These are phyloP conservation scores for Saccharomyces hybrid DNA, from an alignment of 1,139 yeast species.

Conservation along the genomic window DNA sequence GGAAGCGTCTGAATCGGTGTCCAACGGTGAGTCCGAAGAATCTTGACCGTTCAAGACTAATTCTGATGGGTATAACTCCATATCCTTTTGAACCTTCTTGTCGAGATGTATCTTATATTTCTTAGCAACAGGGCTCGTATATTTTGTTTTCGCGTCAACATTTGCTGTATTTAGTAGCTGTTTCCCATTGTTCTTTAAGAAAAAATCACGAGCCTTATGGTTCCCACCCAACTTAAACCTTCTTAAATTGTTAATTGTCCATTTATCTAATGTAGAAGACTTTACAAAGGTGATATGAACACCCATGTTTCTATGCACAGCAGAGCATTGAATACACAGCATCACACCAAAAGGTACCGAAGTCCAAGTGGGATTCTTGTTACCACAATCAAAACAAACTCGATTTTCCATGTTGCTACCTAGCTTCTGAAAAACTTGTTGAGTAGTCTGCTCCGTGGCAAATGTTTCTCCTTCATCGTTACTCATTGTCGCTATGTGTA, in stretches of 20 bases:
- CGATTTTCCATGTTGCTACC: constrained; percentile 51
- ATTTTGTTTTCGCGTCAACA: constrained; percentile 67
- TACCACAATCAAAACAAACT: constrained; percentile 86
- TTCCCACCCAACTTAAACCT: constrained; percentile 93
- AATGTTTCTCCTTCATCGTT: constrained; percentile 29
- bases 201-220: constrained; percentile 74
- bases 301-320: constrained; percentile 92
- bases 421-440: constrained; percentile 29
- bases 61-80: constrained; percentile 56
- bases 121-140: constrained; percentile 69
- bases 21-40: constrained; percentile 32
- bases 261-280: constrained; percentile 84
- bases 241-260: constrained; percentile 84
- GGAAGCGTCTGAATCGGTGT: constrained; percentile 30
- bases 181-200: constrained; percentile 77
- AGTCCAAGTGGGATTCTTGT: constrained; percentile 97
- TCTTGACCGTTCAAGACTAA: constrained; percentile 55
- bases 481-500: not conserved
- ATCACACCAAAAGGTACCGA: constrained; percentile 94
- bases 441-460: constrained; percentile 29
- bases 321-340: constrained; percentile 91
- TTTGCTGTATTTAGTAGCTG: constrained; percentile 43
- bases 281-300: constrained; percentile 94
- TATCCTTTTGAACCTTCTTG: constrained; percentile 60
- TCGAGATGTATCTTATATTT: constrained; percentile 75